Base-by-base conservation (phyloP, 495 filamentous ascomycete genomes). In the Penicillium paxilli region DNA sequence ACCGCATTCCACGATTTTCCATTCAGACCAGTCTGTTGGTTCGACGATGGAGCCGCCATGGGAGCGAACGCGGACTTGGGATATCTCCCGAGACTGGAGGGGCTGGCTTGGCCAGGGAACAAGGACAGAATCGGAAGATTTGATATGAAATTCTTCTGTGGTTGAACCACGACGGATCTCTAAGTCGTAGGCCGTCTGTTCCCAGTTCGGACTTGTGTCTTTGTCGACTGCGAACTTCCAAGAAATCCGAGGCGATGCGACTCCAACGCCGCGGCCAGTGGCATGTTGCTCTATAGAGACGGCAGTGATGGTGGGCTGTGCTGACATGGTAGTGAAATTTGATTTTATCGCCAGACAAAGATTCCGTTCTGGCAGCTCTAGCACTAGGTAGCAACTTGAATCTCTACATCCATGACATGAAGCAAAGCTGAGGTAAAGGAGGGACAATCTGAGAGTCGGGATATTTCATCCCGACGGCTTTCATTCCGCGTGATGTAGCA, bases 21-120 rank as follows among this genome's bases (percentile, higher is more conserved):
- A 56, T 3, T 61, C 38, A 0, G 74, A 76, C 76, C 76, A 79
- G 17, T 64, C 62, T 2, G 73, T 73, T 44, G 60, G 38, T 54
- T 54, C 32, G 22, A 54, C 19, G 52, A 44, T 41, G 10, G 48
- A 28, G 38, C 58, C 41, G 50, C 65, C 54, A 57, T 70, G 65
- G 10, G 57, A 54, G 12, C 64, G 71, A 28, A 80, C 76, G 12
- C 76, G 67, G 5, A 80, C 62, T 4, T 44, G 58, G 10, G 60
- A 74, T 2, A 54, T 52, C 55, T 79, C 77, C 25, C 76, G 58
- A 12, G 78, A 77, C 4, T 59, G 40, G 7, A 82, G 60, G 3
- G 73, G 67, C 1, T 66, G 55, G 1, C 70, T 70, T 12, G 78
- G 79, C 79, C 79, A 82, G n/a, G 75, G 78, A 0, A 82, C 71